Evolutionary conservation across 2,329 filamentous ascomycete species (phyloP), one percentile per base, ranked within the genome.

Genomic region (Penicillium brevicompactum): DNA sequence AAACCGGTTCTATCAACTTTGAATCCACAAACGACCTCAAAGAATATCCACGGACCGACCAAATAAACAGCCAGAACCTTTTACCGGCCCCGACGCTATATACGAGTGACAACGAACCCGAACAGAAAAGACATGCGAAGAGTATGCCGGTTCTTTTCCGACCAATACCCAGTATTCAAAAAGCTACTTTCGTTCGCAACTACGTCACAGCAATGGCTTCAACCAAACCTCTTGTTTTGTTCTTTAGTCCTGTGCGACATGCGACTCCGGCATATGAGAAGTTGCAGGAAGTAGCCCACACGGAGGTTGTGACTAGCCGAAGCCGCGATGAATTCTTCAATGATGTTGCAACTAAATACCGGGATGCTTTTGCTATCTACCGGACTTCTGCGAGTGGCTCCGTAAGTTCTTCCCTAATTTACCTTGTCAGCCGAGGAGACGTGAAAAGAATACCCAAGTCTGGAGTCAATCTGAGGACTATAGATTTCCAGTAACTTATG

Each of bases 161-260:
- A 4, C n/a, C 13, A 37, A 3, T 13, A 37, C 13, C n/a, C 34
- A 37, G 6, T 37, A 3, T 37, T 13, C 34, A n/a, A 6, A 37
- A 37, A n/a, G 34, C 34, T 6, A 37, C 11, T n/a, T 6, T 13
- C 27, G 62, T 56, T 51, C 51, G 14, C 56, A 76, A 22, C 40
- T 42, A 42, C 40, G 21, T 42, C 14, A 42, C 40, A 13, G 2
- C 34, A 22, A 49, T 49, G 47, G 13, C 47, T 7, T 16, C 47
- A 11, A 16, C 14, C 2, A 49, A 49, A 7, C 47, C 47, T 10
- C 18, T 42, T 16, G 37, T 49, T 30, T 13, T 49, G 10, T 49
- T 49, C 31, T 49, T 49, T 21, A 49, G 40, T 24, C 16, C 37
- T 7, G 47, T 49, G 5, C 38, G 37, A 42, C 47, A 49, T 42